Evolutionary conservation across 192 early-diverging fungal genomes (phyloP).

Genomic region (Coemansia sp.): DNA sequence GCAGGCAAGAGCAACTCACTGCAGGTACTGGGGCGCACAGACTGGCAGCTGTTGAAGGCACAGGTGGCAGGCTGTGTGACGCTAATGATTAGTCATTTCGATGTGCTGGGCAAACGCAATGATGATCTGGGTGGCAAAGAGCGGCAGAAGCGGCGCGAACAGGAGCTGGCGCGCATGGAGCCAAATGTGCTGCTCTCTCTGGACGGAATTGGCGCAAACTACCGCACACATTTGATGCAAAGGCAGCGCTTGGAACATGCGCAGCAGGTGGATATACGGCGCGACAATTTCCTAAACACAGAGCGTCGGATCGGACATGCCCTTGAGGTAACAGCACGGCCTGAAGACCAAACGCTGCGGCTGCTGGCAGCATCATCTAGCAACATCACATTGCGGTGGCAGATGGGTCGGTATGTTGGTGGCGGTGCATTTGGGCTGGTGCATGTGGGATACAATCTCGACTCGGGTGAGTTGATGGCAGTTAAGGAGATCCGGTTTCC

Average conservation of each 20-base stretch:
- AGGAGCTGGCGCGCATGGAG: slow-evolving; percentile 20
- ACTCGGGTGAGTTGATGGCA: slow-evolving; percentile 82
- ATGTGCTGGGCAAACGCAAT: slow-evolving; percentile 67
- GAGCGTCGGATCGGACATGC: slow-evolving; percentile 67
- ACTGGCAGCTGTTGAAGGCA: slow-evolving; percentile 68
- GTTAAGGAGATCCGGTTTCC: slow-evolving; percentile 91
- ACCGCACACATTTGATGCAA: slow-evolving; percentile 45
- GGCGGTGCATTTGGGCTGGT: slow-evolving; percentile 87
- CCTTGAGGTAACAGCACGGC: slow-evolving; percentile 66
- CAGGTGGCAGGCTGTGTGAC: slow-evolving; percentile 79
- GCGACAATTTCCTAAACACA: slow-evolving; percentile 26
- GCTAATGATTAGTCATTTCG: slow-evolving; percentile 78
- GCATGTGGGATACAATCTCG: slow-evolving; percentile 79
- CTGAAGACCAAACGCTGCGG: slow-evolving; percentile 76
- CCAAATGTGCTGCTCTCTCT: slow-evolving; percentile 38
- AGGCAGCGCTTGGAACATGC: slow-evolving; percentile 35
- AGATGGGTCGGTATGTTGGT: slow-evolving; percentile 80
- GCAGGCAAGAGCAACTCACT: slow-evolving; percentile 73
- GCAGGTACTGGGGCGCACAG: slow-evolving; percentile 64
- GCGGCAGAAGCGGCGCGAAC: slow-evolving; percentile 27
- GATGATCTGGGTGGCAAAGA: slow-evolving; percentile 29
- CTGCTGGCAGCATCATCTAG: slow-evolving; percentile 74
- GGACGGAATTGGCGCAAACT: slow-evolving; percentile 40
- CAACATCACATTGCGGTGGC: slow-evolving; percentile 83
- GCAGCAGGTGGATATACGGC: slow-evolving; percentile 29